A percentile compares a stretch with the other conserved stretches of the same genome.
phyloP scores from a whole-genome alignment of 306 rosid genomes.

The Clitoria ternatea region DNA sequence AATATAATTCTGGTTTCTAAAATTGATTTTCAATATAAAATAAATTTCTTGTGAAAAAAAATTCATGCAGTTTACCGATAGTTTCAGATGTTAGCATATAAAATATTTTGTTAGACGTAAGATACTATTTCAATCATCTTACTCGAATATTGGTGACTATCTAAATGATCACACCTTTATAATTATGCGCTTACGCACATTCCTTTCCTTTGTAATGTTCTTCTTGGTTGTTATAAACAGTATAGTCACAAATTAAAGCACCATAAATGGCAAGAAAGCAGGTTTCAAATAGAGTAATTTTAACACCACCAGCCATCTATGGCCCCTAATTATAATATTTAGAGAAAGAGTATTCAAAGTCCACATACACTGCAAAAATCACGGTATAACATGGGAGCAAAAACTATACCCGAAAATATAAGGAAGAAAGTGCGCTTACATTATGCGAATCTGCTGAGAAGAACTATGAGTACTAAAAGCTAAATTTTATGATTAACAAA shows the following conservation, averaged over 20 bases:
- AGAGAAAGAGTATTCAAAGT: conserved; percentile 6
- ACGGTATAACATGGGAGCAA: background rate
- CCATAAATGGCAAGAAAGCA: conserved; percentile 10
- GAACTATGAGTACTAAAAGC: background rate
- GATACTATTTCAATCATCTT: no score
- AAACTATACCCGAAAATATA: background rate
- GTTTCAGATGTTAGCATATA: no score
- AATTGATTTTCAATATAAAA: no score
- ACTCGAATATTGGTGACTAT: conserved; percentile 8
- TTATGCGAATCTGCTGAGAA: conserved; percentile 2
- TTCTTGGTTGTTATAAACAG: conserved; percentile 35
- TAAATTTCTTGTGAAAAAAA: no score
- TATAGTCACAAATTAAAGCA: conserved; percentile 22
- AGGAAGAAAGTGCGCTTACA: background rate
- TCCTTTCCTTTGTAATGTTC: conserved; percentile 29
- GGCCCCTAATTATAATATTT: conserved; percentile 19
- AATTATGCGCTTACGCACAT: conserved; percentile 26
- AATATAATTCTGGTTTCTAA: no score
- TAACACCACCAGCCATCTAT: background rate
- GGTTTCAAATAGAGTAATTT: conserved; percentile 6
- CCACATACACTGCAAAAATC: conserved; percentile 11
- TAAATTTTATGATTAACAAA: background rate
- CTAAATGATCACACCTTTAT: conserved; percentile 4
- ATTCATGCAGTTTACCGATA: no score
- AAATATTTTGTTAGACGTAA: no score